Evolutionary conservation across 2,329 filamentous ascomycete species (phyloP).

Genomic region (Colletotrichum australisinense): DNA sequence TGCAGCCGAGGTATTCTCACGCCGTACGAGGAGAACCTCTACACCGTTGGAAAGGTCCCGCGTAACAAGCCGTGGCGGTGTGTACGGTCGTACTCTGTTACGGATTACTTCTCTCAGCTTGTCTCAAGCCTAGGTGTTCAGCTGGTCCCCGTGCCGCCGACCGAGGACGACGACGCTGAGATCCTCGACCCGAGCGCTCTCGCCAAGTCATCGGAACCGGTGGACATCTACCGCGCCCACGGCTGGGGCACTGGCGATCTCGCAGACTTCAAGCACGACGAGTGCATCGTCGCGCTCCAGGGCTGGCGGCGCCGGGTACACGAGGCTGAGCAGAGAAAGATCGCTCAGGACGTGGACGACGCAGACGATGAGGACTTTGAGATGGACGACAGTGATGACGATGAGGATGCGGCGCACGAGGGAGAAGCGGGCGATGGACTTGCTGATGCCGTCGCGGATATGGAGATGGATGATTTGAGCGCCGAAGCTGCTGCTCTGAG

Average conservation of each 20-base stretch:
- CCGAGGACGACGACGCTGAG: conserved; percentile 29
- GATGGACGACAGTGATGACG: conserved; percentile 8
- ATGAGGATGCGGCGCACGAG: conserved; percentile 16
- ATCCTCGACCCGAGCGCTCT: conserved; percentile 3
- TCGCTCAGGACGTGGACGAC: conserved; percentile 19
- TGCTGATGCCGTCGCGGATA: conserved; percentile 25
- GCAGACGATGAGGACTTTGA: conserved; percentile 29
- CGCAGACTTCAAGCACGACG: conserved; percentile 15
- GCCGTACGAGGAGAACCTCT: conserved; percentile 13
- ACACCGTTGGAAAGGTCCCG: conserved; percentile 20
- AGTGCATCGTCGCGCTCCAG: conserved; percentile 30
- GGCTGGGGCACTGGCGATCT: conserved; percentile 11
- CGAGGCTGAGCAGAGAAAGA: background rate
- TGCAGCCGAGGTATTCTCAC: conserved; percentile 22
- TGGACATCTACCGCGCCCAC: conserved; percentile 3
- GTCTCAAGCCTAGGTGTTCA: conserved; percentile 1
- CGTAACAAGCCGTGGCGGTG: conserved; percentile 32
- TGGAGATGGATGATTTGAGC: conserved; percentile 29
- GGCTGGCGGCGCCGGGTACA: conserved; percentile 4
- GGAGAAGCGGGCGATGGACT: background rate
- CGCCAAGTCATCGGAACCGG: background rate
- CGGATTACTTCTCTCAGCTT: conserved; percentile 21
- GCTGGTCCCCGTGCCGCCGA: conserved; percentile 24
- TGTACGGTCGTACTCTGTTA: conserved; percentile 8
- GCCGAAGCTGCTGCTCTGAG: conserved; percentile 24